Base-by-base conservation (phyloP, 2,329 filamentous ascomycete species). In the Penicillium sp. region DNA sequence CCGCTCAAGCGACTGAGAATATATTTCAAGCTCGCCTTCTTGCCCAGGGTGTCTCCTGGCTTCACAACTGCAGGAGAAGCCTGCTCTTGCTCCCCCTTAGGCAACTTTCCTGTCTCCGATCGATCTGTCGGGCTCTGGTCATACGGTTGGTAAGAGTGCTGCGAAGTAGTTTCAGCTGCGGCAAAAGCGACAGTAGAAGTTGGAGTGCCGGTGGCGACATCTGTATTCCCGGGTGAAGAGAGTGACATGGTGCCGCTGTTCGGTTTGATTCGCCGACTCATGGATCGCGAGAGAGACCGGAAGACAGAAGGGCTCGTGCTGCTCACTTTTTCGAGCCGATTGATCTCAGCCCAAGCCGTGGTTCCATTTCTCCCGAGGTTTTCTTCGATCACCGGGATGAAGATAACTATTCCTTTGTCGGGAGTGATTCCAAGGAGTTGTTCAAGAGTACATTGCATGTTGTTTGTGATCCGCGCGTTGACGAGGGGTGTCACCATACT, bases 391-490 rank as follows among this genome's bases (percentile, higher is more conserved):
- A 89, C 80, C 1, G 85, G 73, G 6, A 83, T 71, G 61, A 92
- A 95, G 29, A 84, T 82, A 48, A 95, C 71, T 29, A 90, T 77
- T 1, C 90, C 89, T 33, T 88, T 80, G 1, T 80, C 75, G 0
- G 83, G 69, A 0, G 76, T 62, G 2, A 95, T 87, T 2, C 81
- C 80, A 0, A 95, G 75, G 0, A 83, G 77, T 19, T 89, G 85
- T 12, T 83, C 77, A 68, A 95, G 79, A 65, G 87, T 85, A n/a
- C 76, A 77, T 64, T 93, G 88, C 3, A 95, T 80, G 14, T 95
- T 72, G n/a, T 79, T 77, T 1, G 88, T 83, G 67, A 92, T 93
- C 54, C 89, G 82, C 66, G 87, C 87, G 72, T 95, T 95, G 44
- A 82, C 88, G 3, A 83, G 80, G 0, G 87, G 81, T 53, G 85